A percentile compares a stretch with the other conserved stretches of the same genome.
Evolutionary conservation across 495 filamentous ascomycete genomes (phyloP).

Genomic region (Ascobolus immersus): DNA sequence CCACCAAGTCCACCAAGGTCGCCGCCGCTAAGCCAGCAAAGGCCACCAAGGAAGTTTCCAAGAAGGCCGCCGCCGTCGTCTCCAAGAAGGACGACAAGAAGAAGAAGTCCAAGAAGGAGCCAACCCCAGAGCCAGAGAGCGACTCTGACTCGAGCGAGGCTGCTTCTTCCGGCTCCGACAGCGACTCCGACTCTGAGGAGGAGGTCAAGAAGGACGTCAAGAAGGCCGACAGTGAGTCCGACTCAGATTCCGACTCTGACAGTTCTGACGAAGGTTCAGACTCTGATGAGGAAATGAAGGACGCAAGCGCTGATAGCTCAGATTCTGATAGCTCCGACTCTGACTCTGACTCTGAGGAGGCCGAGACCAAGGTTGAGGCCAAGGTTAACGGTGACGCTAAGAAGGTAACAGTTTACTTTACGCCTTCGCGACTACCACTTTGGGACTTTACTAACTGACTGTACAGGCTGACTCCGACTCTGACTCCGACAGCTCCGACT

Average conservation of each 20-base stretch:
- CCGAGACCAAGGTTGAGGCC: too few relatives aligned
- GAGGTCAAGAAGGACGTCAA: slow-evolving; percentile 20
- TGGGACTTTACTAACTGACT: too few relatives aligned
- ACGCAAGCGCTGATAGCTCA: background rate
- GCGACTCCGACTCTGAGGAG: slow-evolving; percentile 20
- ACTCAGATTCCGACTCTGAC: slow-evolving; percentile 18
- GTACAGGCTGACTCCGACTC: background rate
- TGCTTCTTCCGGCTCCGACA: slow-evolving; percentile 11
- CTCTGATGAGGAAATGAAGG: slow-evolving; percentile 15
- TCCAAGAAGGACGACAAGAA: slow-evolving; percentile 27
- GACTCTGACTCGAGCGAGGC: slow-evolving; percentile 15
- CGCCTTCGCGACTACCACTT: too few relatives aligned
- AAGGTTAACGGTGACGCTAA: too few relatives aligned
- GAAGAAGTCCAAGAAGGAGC: slow-evolving; percentile 18
- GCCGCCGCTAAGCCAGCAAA: slow-evolving; percentile 18
- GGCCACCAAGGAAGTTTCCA: slow-evolving; percentile 9
- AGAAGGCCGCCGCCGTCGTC: slow-evolving; percentile 25
- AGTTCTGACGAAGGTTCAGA: slow-evolving; percentile 24
- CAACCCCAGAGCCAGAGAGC: slow-evolving; percentile 17
- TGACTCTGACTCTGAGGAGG: background rate
- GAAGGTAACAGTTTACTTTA: too few relatives aligned
- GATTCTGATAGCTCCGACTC: slow-evolving; percentile 1
- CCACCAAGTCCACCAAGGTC: slow-evolving; percentile 23
- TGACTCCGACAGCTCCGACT: slow-evolving; percentile 17
- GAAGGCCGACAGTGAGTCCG: slow-evolving; percentile 8